Conservation (phyloP, 2,329 filamentous ascomycete genomes). For the Cladophialophora carrionii region DNA sequence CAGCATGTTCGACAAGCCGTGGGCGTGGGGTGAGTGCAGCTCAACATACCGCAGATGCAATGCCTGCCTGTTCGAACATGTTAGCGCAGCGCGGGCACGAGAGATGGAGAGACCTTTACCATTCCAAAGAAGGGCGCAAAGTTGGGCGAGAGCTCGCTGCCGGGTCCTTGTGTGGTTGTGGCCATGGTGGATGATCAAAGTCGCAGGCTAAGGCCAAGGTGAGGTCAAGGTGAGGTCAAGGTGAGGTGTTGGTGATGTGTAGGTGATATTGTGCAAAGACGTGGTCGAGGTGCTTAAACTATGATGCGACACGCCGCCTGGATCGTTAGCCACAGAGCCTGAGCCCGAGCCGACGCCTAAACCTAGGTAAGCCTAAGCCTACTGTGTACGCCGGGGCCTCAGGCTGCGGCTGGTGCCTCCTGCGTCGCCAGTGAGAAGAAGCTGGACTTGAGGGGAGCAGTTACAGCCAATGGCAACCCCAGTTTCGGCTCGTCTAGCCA, state of each 20-base stretch:
- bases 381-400: too few species aligned
- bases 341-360: too few species aligned
- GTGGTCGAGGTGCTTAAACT: not conserved
- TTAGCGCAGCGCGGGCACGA: not conserved
- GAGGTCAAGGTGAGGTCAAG: not conserved
- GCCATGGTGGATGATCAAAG: conserved; percentile 26
- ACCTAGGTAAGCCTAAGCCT: too few species aligned
- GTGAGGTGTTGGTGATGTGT: not conserved
- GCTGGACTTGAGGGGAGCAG: conserved; percentile 5
- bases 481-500: conserved; percentile 5
- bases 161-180: conserved; percentile 43
- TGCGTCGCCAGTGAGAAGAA: not conserved
- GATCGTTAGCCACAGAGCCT: not conserved
- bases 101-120: conserved; percentile 47
- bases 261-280: not conserved
- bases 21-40: not conserved
- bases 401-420: too few species aligned
- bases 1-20: not conserved
- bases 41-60: conserved; percentile 52
- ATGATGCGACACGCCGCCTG: not conserved
- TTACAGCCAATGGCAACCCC: conserved; percentile 17
- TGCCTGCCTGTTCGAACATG: conserved; percentile 47
- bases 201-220: not conserved
- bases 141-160: conserved; percentile 60
- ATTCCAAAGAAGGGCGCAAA: conserved; percentile 71